Percentiles rank a stretch among this genome's conserved stretches.
phyloP scores from a whole-genome alignment of 768 basidiomycete species.

The Mycena belliarum region DNA sequence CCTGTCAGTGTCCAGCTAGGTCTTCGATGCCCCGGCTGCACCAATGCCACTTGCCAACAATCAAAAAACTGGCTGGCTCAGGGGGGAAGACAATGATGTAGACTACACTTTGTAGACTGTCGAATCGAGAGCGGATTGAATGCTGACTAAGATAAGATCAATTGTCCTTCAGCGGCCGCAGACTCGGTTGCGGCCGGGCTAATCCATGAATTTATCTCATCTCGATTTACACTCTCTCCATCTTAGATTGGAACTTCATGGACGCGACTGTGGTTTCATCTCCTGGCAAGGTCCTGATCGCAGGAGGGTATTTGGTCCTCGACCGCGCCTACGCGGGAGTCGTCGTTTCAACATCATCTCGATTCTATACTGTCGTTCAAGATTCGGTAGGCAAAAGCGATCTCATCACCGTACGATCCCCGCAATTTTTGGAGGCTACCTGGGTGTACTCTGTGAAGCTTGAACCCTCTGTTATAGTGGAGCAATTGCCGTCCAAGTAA shows the following conservation, averaged over 20 bases:
- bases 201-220: too few species aligned
- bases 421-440: constrained; percentile 81
- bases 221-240: too few species aligned
- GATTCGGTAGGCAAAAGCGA: constrained; percentile 31
- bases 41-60: constrained; percentile 80
- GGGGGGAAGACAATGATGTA: constrained; percentile 47
- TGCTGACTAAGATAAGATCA: too few species aligned
- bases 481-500: constrained; percentile 41
- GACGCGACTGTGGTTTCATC: constrained; percentile 76
- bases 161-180: too few species aligned
- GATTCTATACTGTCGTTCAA: constrained; percentile 85
- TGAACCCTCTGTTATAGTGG: constrained; percentile 35
- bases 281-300: constrained; percentile 92
- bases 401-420: constrained; percentile 77
- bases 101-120: too few species aligned
- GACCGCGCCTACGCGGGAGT: constrained; percentile 84
- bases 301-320: constrained; percentile 96
- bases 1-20: constrained; percentile 78
- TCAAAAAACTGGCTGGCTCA: constrained; percentile 90
- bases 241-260: not conserved
- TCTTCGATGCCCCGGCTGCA: constrained; percentile 93
- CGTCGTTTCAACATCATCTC: constrained; percentile 89
- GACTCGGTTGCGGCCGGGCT: not conserved
- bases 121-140: not conserved
- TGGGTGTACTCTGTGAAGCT: constrained; percentile 70